Conservation (phyloP, 2,329 filamentous ascomycete genomes). For the Xylariaceae sp. region DNA sequence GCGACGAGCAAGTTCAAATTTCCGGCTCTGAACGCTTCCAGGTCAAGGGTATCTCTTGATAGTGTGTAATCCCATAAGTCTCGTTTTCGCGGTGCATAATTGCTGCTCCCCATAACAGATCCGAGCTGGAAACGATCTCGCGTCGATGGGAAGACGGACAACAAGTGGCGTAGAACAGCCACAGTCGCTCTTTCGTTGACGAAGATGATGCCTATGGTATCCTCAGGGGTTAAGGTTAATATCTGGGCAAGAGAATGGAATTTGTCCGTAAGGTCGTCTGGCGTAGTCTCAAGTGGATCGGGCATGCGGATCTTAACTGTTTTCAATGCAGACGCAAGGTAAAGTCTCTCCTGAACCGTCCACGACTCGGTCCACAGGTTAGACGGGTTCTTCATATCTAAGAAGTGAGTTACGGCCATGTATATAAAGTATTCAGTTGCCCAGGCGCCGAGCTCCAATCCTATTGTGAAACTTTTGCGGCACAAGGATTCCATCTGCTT, state of each 20-base stretch:
- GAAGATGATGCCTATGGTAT: slow-evolving; percentile 61
- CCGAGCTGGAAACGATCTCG: slow-evolving; percentile 47
- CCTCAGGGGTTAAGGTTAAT: slow-evolving; percentile 41
- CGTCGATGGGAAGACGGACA: slow-evolving; percentile 49
- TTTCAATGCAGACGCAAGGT: slow-evolving; percentile 47
- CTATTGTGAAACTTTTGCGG: slow-evolving; percentile 47
- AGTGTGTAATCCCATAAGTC: slow-evolving; percentile 37
- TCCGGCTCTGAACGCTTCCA: slow-evolving; percentile 51
- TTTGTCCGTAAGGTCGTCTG: slow-evolving; percentile 52
- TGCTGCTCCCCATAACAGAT: slow-evolving; percentile 53
- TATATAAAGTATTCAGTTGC: slow-evolving; percentile 64
- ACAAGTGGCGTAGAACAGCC: slow-evolving; percentile 54
- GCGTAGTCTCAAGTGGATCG: slow-evolving; percentile 16
- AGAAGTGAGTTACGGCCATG: slow-evolving; percentile 39
- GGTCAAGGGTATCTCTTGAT: slow-evolving; percentile 30
- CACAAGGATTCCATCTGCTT: slow-evolving; percentile 55
- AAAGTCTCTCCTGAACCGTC: slow-evolving; percentile 50
- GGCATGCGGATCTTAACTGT: slow-evolving; percentile 29
- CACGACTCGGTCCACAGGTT: slow-evolving; percentile 36
- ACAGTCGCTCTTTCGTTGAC: slow-evolving; percentile 60
- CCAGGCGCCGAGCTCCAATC: slow-evolving; percentile 61
- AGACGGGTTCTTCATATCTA: slow-evolving; percentile 23
- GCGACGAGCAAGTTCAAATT: slow-evolving; percentile 56
- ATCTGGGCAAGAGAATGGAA: slow-evolving; percentile 48
- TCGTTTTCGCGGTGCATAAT: slow-evolving; percentile 31